Percentiles rank a stretch among this genome's conserved stretches.
Evolutionary conservation across 139 green algal species (phyloP).

Genomic region (Zygnema cylindricum): DNA sequence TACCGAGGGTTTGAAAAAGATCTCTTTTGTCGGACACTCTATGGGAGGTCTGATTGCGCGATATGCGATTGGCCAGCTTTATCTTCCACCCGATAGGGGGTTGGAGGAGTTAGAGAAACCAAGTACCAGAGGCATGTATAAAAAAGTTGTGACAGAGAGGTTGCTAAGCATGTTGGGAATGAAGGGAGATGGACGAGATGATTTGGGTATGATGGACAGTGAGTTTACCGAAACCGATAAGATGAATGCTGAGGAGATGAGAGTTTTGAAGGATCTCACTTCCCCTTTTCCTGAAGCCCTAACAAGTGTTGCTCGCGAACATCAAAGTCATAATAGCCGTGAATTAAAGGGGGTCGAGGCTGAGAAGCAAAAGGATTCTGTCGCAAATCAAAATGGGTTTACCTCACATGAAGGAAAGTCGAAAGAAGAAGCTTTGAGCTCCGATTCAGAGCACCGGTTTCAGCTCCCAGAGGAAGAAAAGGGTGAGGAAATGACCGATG

Average conservation of each 20-base stretch:
- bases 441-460: no score
- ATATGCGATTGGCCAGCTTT: conserved; percentile 56
- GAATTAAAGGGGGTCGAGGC: not conserved
- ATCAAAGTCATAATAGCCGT: no score
- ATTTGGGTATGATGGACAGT: no score
- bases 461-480: not conserved
- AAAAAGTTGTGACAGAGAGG: not conserved
- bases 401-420: not conserved
- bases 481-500: not conserved
- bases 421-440: not conserved
- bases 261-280: no score
- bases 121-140: not conserved
- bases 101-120: not conserved
- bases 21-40: conserved; percentile 61
- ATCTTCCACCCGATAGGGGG: not conserved
- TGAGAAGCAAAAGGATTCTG: not conserved
- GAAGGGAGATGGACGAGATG: not conserved
- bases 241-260: not conserved
- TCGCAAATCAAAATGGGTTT: not conserved
- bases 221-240: no score
- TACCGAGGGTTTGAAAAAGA: not conserved
- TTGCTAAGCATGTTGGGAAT: not conserved
- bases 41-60: conserved; percentile 53
- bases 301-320: no score
- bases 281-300: no score